Evolutionary conservation across 306 rosid species (phyloP).

Genomic region (Spatholobus suberectus): DNA sequence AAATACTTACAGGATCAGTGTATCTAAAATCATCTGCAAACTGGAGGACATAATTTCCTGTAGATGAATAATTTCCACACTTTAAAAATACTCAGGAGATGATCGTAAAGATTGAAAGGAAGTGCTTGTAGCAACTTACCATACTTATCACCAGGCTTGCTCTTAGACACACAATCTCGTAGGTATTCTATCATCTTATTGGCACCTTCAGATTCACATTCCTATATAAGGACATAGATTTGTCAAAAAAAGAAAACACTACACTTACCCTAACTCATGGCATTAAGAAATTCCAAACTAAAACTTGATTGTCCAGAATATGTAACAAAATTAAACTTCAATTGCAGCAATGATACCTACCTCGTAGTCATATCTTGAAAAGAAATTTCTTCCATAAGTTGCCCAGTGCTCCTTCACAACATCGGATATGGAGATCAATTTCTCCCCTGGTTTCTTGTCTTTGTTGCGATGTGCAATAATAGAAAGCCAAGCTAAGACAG

Average conservation of each 20-base stretch:
- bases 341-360: conserved; percentile 46
- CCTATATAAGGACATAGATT: conserved; percentile 56
- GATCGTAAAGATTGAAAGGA: conserved; percentile 30
- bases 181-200: conserved; percentile 82
- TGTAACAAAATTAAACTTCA: conserved; percentile 21
- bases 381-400: conserved; percentile 90
- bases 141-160: conserved; percentile 80
- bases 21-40: conserved; percentile 89
- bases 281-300: no score
- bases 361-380: conserved; percentile 96
- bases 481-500: conserved; percentile 98
- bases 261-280: conserved; percentile 24
- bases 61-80: conserved; percentile 29
- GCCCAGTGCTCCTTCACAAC: conserved; percentile 91
- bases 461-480: conserved; percentile 84
- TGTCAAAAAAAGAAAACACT: conserved; percentile 25
- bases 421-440: conserved; percentile 84
- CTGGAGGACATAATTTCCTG: conserved; percentile 87
- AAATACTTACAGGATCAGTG: conserved; percentile 84
- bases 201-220: conserved; percentile 93
- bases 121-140: conserved; percentile 58
- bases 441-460: conserved; percentile 83
- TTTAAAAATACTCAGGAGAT: conserved; percentile 13
- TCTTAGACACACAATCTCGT: conserved; percentile 66
- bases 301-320: no score